Conservation (phyloP, 495 filamentous ascomycete species). For the Penicillium silybi region DNA sequence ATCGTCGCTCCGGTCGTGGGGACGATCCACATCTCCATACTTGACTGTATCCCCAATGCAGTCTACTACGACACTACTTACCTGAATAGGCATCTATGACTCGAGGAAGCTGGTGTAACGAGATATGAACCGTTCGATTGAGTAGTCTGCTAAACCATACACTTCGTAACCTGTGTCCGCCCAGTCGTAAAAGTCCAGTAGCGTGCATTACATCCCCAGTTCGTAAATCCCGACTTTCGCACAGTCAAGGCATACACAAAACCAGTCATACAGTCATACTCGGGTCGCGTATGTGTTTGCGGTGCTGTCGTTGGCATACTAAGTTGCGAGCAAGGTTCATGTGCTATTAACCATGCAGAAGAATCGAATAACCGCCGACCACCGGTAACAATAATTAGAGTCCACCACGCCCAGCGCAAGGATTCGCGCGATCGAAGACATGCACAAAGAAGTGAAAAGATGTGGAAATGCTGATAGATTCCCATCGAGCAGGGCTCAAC, state of each 20-base stretch:
- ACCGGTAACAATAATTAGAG: slow-evolving; percentile 10
- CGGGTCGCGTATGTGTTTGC: not conserved
- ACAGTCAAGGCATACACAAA: not conserved
- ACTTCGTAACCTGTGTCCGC: slow-evolving; percentile 1
- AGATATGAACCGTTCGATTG: not conserved
- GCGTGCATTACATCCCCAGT: not conserved
- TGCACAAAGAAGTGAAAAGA: slow-evolving; percentile 22
- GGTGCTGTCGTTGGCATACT: not conserved
- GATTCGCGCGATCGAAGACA: slow-evolving; percentile 18
- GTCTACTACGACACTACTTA: no score
- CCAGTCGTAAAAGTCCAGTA: not conserved
- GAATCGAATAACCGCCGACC: not conserved
- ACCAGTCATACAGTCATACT: not conserved
- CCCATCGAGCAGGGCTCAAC: not conserved
- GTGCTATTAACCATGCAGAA: not conserved
- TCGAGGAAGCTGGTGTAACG: not conserved
- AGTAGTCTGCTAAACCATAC: slow-evolving; percentile 5
- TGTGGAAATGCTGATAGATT: slow-evolving; percentile 12
- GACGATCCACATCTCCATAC: not conserved
- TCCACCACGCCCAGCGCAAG: slow-evolving; percentile 22
- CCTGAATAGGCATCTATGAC: not conserved
- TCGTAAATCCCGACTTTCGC: not conserved
- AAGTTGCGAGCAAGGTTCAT: not conserved
- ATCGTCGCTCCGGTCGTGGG: not conserved
- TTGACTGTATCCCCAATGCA: not conserved